These are phyloP conservation scores for Solanum appendiculatum DNA, from an alignment of 257 asterid genomes.

Conservation along the genomic window DNA sequence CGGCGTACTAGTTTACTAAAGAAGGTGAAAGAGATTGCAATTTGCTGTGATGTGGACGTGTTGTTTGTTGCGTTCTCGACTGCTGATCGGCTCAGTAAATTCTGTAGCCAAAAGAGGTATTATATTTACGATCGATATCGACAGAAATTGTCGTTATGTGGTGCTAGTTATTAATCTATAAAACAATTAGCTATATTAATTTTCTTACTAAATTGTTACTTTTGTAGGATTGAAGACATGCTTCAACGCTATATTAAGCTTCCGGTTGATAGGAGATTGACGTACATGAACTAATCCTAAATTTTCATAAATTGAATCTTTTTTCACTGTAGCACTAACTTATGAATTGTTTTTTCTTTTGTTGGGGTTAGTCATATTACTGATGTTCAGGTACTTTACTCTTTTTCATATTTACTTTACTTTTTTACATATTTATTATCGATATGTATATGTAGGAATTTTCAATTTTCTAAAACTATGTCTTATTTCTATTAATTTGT, in stretches of 20 bases:
- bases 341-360: background rate
- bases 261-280: slow-evolving; percentile 37
- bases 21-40: slow-evolving; percentile 35
- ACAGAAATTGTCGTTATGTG: background rate
- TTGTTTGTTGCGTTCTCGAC: slow-evolving; percentile 47
- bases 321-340: background rate
- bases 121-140: background rate
- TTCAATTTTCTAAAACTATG: background rate
- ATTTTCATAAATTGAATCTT: too few relatives aligned
- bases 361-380: slow-evolving; percentile 24
- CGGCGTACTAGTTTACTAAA: slow-evolving; percentile 43
- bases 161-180: background rate
- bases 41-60: slow-evolving; percentile 37
- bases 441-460: background rate
- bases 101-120: slow-evolving; percentile 22
- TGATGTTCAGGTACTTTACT: slow-evolving; percentile 35
- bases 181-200: background rate
- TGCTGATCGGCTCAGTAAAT: slow-evolving; percentile 47
- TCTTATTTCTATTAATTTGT: background rate
- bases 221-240: slow-evolving; percentile 42
- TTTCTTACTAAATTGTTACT: background rate
- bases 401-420: background rate
- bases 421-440: background rate
- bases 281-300: slow-evolving; percentile 5
- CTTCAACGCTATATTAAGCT: slow-evolving; percentile 28